Percentiles rank a stretch among this genome's conserved stretches.
Conservation (phyloP, 805 yeast species). For the Barnettozyma botsteinii region DNA sequence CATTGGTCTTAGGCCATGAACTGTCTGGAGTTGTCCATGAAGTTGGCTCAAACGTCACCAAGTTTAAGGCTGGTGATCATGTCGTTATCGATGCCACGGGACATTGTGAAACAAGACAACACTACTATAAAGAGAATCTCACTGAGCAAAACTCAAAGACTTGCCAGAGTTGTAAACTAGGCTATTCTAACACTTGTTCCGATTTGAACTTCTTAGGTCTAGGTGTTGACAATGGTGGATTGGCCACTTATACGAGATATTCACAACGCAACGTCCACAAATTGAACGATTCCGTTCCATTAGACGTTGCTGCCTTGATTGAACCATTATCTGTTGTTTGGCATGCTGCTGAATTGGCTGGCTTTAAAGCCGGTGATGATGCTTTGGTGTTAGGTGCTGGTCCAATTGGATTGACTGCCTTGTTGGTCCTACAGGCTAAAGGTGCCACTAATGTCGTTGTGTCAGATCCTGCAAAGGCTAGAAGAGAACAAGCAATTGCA, state of each 20-base stretch:
- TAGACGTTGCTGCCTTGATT: conserved; percentile 50
- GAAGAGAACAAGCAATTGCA: conserved; percentile 51
- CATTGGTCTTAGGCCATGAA: conserved; percentile 58
- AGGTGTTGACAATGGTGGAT: conserved; percentile 44
- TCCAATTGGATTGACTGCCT: conserved; percentile 55
- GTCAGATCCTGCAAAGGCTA: conserved; percentile 53
- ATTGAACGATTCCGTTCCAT: conserved; percentile 35
- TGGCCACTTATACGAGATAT: conserved; percentile 40
- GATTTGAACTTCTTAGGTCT: conserved; percentile 41
- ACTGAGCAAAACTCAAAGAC: conserved; percentile 22
- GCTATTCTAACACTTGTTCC: conserved; percentile 41
- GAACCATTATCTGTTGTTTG: conserved; percentile 55
- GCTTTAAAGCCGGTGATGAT: conserved; percentile 37
- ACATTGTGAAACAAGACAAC: conserved; percentile 34
- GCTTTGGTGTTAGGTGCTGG: conserved; percentile 57
- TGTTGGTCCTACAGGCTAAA: conserved; percentile 48
- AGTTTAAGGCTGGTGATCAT: conserved; percentile 47
- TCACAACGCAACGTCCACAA: conserved; percentile 35
- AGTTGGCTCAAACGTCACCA: conserved; percentile 42
- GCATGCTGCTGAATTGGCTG: conserved; percentile 49
- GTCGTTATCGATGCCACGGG: conserved; percentile 51
- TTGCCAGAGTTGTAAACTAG: conserved; percentile 40
- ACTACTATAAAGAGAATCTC: conserved; percentile 23
- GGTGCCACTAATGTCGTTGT: conserved; percentile 47
- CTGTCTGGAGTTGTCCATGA: conserved; percentile 55